phyloP scores from a whole-genome alignment of 2,329 filamentous ascomycete species.

The Pezicula radicicola region DNA sequence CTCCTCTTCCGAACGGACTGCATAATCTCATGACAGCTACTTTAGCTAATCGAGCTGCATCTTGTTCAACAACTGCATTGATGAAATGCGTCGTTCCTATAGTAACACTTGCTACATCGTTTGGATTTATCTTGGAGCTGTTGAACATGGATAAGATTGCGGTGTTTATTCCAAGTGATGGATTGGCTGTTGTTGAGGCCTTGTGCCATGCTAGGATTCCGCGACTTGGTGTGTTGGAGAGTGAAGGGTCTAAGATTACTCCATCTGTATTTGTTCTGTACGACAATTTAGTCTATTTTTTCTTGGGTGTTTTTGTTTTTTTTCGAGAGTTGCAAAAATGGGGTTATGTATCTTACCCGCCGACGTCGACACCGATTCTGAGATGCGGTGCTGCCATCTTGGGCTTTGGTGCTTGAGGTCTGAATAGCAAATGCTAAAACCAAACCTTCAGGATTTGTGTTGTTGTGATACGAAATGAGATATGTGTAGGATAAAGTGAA shows the following conservation, averaged over 20 bases:
- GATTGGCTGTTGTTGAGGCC: conserved; percentile 15
- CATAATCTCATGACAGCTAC: conserved; percentile 54
- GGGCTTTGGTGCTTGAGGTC: neutral
- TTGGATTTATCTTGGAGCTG: conserved; percentile 27
- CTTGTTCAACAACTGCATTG: conserved; percentile 54
- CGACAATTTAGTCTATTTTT: neutral
- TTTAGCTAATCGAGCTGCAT: conserved; percentile 41
- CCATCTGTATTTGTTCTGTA: conserved; percentile 20
- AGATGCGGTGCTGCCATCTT: neutral
- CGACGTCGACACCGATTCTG: conserved; percentile 11
- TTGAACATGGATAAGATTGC: conserved; percentile 17
- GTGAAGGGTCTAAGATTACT: conserved; percentile 15
- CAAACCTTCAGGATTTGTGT: no score
- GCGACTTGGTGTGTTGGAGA: conserved; percentile 8
- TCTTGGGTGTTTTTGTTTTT: neutral
- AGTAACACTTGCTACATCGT: conserved; percentile 12
- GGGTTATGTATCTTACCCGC: conserved; percentile 6
- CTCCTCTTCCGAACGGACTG: conserved; percentile 45
- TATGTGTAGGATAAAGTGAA: no score
- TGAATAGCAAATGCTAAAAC: no score
- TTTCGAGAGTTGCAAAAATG: neutral
- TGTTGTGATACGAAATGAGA: no score
- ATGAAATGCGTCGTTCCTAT: conserved; percentile 48
- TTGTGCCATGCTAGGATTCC: conserved; percentile 18
- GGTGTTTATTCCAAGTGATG: conserved; percentile 17